Evolutionary conservation across 2,329 filamentous ascomycete genomes (phyloP), one percentile per base, ranked within the genome.

Genomic region (Colletotrichum coccodes): DNA sequence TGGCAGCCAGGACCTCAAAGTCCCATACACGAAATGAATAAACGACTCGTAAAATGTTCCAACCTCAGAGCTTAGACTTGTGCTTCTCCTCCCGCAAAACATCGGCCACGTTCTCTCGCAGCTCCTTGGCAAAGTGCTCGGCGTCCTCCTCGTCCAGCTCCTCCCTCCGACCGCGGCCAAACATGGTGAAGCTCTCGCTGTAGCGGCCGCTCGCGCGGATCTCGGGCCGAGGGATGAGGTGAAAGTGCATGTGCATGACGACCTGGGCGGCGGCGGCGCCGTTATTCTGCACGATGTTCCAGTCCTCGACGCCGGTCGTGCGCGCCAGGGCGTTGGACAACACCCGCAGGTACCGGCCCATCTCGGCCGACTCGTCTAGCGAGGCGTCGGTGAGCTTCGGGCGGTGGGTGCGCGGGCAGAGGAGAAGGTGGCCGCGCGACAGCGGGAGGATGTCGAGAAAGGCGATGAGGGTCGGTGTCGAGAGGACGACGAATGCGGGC

Each of bases 271-370:
- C 95, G 36, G 94, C 89, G 4, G 91, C 91, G 18, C 95, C 94
- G 74, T 98, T 98, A 78, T 98, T 98, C 83, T 98, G 95, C 63
- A 98, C 94, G 34, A 98, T 90, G 79, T 99, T 99, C 92, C 95
- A 98, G 81, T 98, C 95, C 58, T 85, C 85, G 1, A 94, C 88
- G 11, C 91, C 92, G 3, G 91, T 93, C 0, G 90, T 89, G 59
- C 84, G 85, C 36, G 90, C 87, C 42, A 97, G 85, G 0, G 93
- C 92, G 23, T 88, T 84, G 21, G 92, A 93, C 3, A 98, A 83
- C 4, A 95, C 79, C 38, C 93, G 90, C 32, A 97, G 86, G 83
- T 86, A 88, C 69, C 79, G 78, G 74, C 93, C 90, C 63, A 97
- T 85, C 75, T 92, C 90, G 63, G 85, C 84, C 28, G 90, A 88